Evolutionary conservation across 2,329 filamentous ascomycete genomes (phyloP).

Genomic region (Xylariaceae sp.): DNA sequence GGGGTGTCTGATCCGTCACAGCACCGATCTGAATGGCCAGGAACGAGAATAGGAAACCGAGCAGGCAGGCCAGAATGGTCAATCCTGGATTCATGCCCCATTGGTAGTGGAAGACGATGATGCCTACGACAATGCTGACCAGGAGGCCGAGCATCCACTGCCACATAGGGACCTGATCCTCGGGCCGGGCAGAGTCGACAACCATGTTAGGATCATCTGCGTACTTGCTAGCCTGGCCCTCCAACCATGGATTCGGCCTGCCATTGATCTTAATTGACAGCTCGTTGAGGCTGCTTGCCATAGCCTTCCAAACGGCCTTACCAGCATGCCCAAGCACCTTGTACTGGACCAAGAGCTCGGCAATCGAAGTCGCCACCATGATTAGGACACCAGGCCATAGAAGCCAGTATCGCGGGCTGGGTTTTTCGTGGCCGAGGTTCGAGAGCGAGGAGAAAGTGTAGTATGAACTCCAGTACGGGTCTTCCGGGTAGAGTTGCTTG

Average conservation of each 20-base stretch:
- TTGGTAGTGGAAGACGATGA: conserved; percentile 58
- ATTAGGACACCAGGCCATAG: conserved; percentile 52
- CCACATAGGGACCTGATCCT: conserved; percentile 59
- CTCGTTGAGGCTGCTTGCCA: conserved; percentile 51
- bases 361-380: conserved; percentile 50
- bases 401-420: conserved; percentile 50
- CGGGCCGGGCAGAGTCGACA: conserved; percentile 55
- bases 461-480: conserved; percentile 53
- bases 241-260: conserved; percentile 51
- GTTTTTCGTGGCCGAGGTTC: conserved; percentile 42
- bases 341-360: conserved; percentile 49
- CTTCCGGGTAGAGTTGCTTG: conserved; percentile 41
- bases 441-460: conserved; percentile 46
- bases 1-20: conserved; percentile 67
- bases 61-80: conserved; percentile 60
- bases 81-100: conserved; percentile 64
- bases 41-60: conserved; percentile 68
- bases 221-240: conserved; percentile 46
- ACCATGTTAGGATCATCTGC: conserved; percentile 49
- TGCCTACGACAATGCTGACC: conserved; percentile 56
- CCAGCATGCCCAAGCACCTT: conserved; percentile 48
- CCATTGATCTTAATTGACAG: conserved; percentile 47
- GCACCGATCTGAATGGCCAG: conserved; percentile 66
- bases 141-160: conserved; percentile 58
- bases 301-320: conserved; percentile 56